Base-by-base conservation (phyloP, 139 green algal species). In the Dunaliella sp. region DNA sequence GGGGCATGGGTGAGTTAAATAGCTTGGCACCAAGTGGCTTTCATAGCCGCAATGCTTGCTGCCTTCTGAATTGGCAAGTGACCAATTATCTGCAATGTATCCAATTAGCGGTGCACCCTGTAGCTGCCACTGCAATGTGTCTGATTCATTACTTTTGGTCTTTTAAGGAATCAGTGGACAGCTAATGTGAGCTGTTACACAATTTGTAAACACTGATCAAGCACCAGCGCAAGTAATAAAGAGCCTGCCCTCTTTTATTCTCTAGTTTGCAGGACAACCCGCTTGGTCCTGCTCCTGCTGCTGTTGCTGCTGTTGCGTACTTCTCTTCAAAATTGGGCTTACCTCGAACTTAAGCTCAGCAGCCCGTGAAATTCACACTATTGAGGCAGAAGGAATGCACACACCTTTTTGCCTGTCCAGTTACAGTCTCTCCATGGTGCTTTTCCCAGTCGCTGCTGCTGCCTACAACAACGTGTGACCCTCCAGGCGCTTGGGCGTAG, bases 401-500 rank as follows among this genome's bases (percentile, higher is more conserved):
- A 1, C 81, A 85, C 81, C 57, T 57, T 58, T 79, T 85, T n/a
- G 57, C 81, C 31, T 22, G 38, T 1, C 81, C 81, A 7, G 81
- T 79, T 1, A 84, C 80, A 21, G 35, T 72, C 31, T 59, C 81
- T 2, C 81, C 81, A 25, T 58, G 3, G 1, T 59, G 30, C 81
- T 85, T 25, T 32, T 78, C 32, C 30, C 37, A 79, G 2, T 31
- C 31, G 0, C 2, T 33, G 24, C 12, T 7, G 57, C 93, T 86
- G 33, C 91, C 92, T 0, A 96, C 90, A 33, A 93, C 26, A 1
- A 30, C 85, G 2, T 86, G 83, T 2, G 90, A 65, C 7, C 48
- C 87, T 1, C 78, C 79, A 22, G 89, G 89, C 35, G 87, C 89
- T 28, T 88, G 58, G 0, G 84, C 87, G 74, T 83, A 90, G 16